Percentiles rank a stretch among this genome's conserved stretches.
These are phyloP conservation scores for Hirschioporus abietinus DNA, from an alignment of 768 basidiomycete genomes.

Conservation along the genomic window DNA sequence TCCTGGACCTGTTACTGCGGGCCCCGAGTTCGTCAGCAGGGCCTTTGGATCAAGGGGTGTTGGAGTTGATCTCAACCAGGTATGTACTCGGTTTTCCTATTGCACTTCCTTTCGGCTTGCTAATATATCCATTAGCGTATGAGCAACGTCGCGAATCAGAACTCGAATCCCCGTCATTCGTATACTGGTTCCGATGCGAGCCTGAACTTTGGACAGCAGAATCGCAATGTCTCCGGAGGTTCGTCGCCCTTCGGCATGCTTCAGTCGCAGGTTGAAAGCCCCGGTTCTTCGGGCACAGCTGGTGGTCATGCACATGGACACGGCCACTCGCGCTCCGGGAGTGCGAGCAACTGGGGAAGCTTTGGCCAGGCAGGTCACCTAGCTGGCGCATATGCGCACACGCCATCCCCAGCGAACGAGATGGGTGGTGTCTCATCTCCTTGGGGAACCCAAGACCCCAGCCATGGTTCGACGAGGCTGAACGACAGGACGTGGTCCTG, in stretches of 20 bases:
- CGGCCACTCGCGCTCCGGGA: constrained; percentile 73
- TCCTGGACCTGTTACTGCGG: constrained; percentile 78
- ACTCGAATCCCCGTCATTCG: constrained; percentile 62
- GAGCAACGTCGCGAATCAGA: constrained; percentile 35
- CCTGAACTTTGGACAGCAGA: constrained; percentile 46
- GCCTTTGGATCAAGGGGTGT: constrained; percentile 57
- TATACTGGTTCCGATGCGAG: constrained; percentile 69
- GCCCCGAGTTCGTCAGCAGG: constrained; percentile 79
- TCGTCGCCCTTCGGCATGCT: constrained; percentile 32
- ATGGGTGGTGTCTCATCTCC: constrained; percentile 45
- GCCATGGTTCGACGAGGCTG: constrained; percentile 43
- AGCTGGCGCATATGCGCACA: constrained; percentile 46
- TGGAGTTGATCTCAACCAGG: constrained; percentile 70
- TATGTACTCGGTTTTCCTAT: constrained; percentile 26
- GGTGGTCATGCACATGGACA: constrained; percentile 20
- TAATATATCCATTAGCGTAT: constrained; percentile 25
- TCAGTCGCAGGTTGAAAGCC: constrained; percentile 29
- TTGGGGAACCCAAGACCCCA: constrained; percentile 52
- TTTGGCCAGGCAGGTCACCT: constrained; percentile 52
- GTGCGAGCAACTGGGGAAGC: constrained; percentile 75
- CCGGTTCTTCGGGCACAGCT: constrained; percentile 1
- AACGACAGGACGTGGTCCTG: constrained; percentile 59
- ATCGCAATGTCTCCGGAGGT: constrained; percentile 47
- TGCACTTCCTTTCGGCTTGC: constrained; percentile 1
- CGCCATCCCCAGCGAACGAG: constrained; percentile 54